phyloP scores from a whole-genome alignment of 78 protist genomes.

The Diacronema lutheri region DNA sequence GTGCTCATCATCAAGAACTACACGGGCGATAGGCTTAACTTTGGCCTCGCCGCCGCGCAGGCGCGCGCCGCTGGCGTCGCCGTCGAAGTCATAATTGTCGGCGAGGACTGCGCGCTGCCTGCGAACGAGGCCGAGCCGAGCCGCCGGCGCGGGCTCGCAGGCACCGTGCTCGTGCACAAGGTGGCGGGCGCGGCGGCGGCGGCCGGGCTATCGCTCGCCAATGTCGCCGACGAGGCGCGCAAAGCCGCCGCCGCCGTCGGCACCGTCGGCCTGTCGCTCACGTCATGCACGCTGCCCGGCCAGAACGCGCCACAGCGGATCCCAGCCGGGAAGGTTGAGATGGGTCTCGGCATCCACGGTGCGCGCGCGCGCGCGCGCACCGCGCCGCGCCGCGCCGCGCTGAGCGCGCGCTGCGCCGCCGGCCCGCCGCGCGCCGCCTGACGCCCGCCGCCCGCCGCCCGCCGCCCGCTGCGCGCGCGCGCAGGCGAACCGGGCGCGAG shows the following conservation, averaged over 20 bases:
- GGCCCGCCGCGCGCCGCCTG: not conserved
- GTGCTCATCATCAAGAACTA: slow-evolving; percentile 31
- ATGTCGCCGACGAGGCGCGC: slow-evolving; percentile 12
- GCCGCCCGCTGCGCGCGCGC: too few species aligned
- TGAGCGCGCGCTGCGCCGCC: too few species aligned
- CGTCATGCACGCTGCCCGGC: not conserved
- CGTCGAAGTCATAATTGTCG: slow-evolving; percentile 51
- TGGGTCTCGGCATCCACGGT: slow-evolving; percentile 65
- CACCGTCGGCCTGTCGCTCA: slow-evolving; percentile 35
- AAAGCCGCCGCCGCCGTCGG: not conserved
- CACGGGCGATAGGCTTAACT: slow-evolving; percentile 70
- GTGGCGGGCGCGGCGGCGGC: slow-evolving; percentile 65
- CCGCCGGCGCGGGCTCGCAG: slow-evolving; percentile 62
- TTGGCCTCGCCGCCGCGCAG: slow-evolving; percentile 46
- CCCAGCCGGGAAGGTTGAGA: slow-evolving; percentile 39
- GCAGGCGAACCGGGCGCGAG: not conserved
- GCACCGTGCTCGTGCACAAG: slow-evolving; percentile 69
- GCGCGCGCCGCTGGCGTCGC: not conserved
- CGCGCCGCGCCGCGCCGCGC: too few species aligned
- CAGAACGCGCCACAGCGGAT: not conserved
- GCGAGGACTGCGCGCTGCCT: slow-evolving; percentile 56
- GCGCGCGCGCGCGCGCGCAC: not conserved
- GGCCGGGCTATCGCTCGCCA: slow-evolving; percentile 23
- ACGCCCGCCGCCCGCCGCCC: too few species aligned
- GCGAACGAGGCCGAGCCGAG: not conserved